A percentile compares a stretch with the other conserved stretches of the same genome.
These are phyloP conservation scores for Phytophthora tubulina DNA, from an alignment of 352 stramenopile species.

Conservation along the genomic window DNA sequence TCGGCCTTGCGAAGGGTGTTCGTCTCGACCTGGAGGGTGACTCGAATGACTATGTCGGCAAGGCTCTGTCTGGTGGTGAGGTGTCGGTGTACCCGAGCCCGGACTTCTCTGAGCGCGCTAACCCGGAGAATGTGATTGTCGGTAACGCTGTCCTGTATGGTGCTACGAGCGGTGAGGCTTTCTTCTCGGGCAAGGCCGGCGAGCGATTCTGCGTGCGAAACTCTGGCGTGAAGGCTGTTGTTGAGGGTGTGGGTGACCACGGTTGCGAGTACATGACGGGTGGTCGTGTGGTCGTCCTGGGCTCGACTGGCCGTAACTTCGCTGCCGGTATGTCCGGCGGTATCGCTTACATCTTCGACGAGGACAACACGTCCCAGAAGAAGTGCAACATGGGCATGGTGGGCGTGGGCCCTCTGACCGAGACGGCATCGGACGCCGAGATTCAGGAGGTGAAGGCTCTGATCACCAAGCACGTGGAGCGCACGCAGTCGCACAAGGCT, in stretches of 20 bases:
- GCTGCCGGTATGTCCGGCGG: slow-evolving; percentile 96
- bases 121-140: slow-evolving; percentile 93
- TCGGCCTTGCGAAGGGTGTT: slow-evolving; percentile 94
- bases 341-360: slow-evolving; percentile 97
- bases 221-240: slow-evolving; percentile 95
- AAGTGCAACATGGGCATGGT: slow-evolving; percentile 98
- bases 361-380: slow-evolving; percentile 90
- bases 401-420: slow-evolving; percentile 64
- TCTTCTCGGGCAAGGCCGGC: slow-evolving; percentile 95
- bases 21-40: slow-evolving; percentile 93
- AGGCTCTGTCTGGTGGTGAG: slow-evolving; percentile 94
- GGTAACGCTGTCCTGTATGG: slow-evolving; percentile 97
- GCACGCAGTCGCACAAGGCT: slow-evolving; percentile 90
- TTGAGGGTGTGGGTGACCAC: slow-evolving; percentile 97
- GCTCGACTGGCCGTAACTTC: slow-evolving; percentile 96
- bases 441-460: slow-evolving; percentile 89
- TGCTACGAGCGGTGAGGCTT: slow-evolving; percentile 94
- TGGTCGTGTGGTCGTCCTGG: slow-evolving; percentile 93
- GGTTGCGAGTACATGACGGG: slow-evolving; percentile 99
- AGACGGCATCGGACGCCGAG: slow-evolving; percentile 75
- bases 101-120: slow-evolving; percentile 68
- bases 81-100: slow-evolving; percentile 91
- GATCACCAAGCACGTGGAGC: slow-evolving; percentile 89
- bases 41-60: slow-evolving; percentile 97
- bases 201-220: slow-evolving; percentile 98